Base-by-base conservation (phyloP, 257 asterid species). In the Plantago major region DNA sequence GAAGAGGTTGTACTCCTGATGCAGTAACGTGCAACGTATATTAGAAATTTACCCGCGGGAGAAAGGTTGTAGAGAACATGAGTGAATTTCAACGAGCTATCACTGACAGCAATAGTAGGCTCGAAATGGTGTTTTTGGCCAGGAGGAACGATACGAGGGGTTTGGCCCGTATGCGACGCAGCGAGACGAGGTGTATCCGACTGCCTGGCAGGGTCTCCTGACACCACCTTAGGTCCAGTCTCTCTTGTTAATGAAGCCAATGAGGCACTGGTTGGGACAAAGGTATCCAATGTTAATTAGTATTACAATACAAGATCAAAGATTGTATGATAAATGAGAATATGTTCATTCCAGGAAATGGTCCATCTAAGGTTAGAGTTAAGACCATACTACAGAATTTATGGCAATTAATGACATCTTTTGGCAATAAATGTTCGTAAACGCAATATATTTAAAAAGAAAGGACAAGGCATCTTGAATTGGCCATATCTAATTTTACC, bases 61-160 rank as follows among this genome's bases (percentile, higher is more conserved):
- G 90, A 78, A 48, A 83, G 82, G 72, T 83, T 83, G 79, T 83
- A 80, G 48, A 83, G 90, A 46, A 83, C 72, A 56, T 83, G 90
- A 9, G 90, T 83, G 74, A 83, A 83, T 60, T 83, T 83, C 71
- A 83, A 61, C 46, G 90, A 71, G 40, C 90, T 83, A 56, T 83
- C 90, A 63, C 84, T 83, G 67, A 76, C 78, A 64, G 60, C 71
- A 52, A 78, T 80, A 79, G 81, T 73, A 68, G 86, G 84, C 71
- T 77, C 55, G 60, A 75, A 54, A 52, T 64, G 67, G 48, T 75
- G 79, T 71, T 65, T 76, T 40, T 70, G 79, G 74, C 79, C 62
- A 55, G 62, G 40, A 33, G 62, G 40, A 33, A 33, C 40, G 40
- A 33, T 33, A 33, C 40, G 40, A 33, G 40, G 40, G 40, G 62